Conservation (phyloP, 2,329 filamentous ascomycete species). For the Madurella mycetomatis region DNA sequence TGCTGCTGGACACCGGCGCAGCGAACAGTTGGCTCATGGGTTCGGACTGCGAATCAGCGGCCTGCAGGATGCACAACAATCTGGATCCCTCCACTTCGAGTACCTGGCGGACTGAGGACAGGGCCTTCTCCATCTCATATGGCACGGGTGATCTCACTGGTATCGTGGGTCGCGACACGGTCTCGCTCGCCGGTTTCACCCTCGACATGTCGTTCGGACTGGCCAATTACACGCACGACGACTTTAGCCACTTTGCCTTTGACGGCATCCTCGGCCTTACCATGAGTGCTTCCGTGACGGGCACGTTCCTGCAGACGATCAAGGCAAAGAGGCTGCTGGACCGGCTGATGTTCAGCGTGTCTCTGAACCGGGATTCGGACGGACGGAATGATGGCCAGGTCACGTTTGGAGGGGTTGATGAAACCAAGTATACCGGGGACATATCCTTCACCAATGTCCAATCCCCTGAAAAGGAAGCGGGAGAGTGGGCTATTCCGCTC, state of each 20-base stretch:
- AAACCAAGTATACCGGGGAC: constrained; percentile 60
- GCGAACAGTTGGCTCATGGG: constrained; percentile 83
- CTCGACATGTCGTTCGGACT: constrained; percentile 67
- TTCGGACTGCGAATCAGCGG: constrained; percentile 57
- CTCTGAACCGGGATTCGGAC: constrained; percentile 63
- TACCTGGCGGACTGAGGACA: constrained; percentile 51
- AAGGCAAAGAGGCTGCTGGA: constrained; percentile 51
- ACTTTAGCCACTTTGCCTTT: constrained; percentile 76
- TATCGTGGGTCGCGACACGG: constrained; percentile 58
- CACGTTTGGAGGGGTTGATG: constrained; percentile 68
- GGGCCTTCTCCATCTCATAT: constrained; percentile 65
- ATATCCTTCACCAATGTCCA: constrained; percentile 61
- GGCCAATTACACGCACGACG: constrained; percentile 63
- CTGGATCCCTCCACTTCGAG: constrained; percentile 65
- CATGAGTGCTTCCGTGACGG: constrained; percentile 53
- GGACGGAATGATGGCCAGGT: constrained; percentile 68
- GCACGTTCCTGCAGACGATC: constrained; percentile 65
- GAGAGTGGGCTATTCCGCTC: constrained; percentile 70
- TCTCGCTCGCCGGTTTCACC: constrained; percentile 62
- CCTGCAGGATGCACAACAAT: constrained; percentile 65
- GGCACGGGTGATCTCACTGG: constrained; percentile 73
- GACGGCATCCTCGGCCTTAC: constrained; percentile 83
- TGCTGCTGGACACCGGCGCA: constrained; percentile 64
- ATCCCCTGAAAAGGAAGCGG: constrained; percentile 36
- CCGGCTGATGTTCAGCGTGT: constrained; percentile 66